phyloP scores from a whole-genome alignment of 495 filamentous ascomycete species.

The Aspergillus cristatus region DNA sequence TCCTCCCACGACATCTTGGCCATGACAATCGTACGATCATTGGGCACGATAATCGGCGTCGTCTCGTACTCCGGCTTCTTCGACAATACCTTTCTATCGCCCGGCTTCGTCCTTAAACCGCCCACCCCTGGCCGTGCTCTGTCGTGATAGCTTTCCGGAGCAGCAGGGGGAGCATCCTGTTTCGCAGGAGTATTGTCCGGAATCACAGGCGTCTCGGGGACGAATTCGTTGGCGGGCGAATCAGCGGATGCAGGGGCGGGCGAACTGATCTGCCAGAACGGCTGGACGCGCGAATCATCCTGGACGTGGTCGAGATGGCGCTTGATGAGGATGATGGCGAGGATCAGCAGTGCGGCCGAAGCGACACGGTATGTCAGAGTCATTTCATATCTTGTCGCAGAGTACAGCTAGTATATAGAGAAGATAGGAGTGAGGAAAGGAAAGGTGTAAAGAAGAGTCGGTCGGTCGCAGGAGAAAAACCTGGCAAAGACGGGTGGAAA shows the following conservation, averaged over 20 bases:
- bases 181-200: no score
- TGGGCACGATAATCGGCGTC: conserved; percentile 27
- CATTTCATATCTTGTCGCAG: conserved; percentile 27
- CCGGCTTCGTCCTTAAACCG: no score
- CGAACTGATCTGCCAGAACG: conserved; percentile 25
- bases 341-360: conserved; percentile 25
- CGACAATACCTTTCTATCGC: conserved; percentile 2
- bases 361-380: conserved; percentile 31
- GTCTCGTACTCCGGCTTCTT: conserved; percentile 16
- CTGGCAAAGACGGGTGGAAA: background rate
- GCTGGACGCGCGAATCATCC: conserved; percentile 13
- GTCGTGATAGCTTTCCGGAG: no score
- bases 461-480: no score
- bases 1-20: conserved; percentile 29
- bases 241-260: conserved; percentile 10
- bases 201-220: no score
- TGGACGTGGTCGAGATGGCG: conserved; percentile 20
- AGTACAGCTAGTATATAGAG: no score
- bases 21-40: conserved; percentile 35
- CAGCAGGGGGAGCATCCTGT: no score
- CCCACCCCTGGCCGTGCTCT: no score
- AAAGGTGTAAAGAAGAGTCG: background rate
- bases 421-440: background rate
- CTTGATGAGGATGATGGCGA: conserved; percentile 27
- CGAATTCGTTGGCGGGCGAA: no score